Evolutionary conservation across 805 yeast genomes (phyloP).

Genomic region (Candida taoyuanica): DNA sequence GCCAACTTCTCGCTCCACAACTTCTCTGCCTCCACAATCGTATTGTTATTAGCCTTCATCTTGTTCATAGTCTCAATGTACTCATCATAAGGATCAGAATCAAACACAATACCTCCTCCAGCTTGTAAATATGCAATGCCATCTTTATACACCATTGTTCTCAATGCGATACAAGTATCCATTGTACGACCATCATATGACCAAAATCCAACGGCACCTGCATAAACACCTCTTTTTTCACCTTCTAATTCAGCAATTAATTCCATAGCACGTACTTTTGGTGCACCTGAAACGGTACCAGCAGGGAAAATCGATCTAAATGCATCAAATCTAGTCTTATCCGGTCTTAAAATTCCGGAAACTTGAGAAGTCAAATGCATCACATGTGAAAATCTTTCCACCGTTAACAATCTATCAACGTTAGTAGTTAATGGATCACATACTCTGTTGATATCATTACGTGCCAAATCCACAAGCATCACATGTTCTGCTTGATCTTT

Average conservation of each 20-base stretch:
- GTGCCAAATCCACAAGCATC: conserved; percentile 96
- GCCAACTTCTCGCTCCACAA: conserved; percentile 52
- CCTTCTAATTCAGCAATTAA: conserved; percentile 82
- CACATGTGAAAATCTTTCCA: conserved; percentile 94
- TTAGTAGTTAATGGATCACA: conserved; percentile 80
- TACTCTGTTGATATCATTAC: conserved; percentile 94
- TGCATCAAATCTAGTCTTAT: conserved; percentile 90
- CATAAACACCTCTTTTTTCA: conserved; percentile 94
- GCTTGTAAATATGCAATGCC: conserved; percentile 93
- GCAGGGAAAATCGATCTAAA: conserved; percentile 98
- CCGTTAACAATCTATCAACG: conserved; percentile 84
- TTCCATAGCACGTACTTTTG: conserved; percentile 96
- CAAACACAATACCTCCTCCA: conserved; percentile 97
- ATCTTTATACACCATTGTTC: conserved; percentile 95
- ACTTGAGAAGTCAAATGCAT: conserved; percentile 96
- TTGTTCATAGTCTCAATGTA: conserved; percentile 95
- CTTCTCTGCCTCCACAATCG: conserved; percentile 89
- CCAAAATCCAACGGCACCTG: conserved; percentile 99
- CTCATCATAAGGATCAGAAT: conserved; percentile 93
- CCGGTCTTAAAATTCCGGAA: conserved; percentile 81
- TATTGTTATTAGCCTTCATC: conserved; percentile 88
- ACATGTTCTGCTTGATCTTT: conserved; percentile 98
- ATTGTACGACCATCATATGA: conserved; percentile 90
- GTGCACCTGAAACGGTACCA: conserved; percentile 98
- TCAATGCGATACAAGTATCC: conserved; percentile 96